Base-by-base conservation (phyloP, 2,329 filamentous ascomycete genomes). In the Fonsecaea pedrosoi region DNA sequence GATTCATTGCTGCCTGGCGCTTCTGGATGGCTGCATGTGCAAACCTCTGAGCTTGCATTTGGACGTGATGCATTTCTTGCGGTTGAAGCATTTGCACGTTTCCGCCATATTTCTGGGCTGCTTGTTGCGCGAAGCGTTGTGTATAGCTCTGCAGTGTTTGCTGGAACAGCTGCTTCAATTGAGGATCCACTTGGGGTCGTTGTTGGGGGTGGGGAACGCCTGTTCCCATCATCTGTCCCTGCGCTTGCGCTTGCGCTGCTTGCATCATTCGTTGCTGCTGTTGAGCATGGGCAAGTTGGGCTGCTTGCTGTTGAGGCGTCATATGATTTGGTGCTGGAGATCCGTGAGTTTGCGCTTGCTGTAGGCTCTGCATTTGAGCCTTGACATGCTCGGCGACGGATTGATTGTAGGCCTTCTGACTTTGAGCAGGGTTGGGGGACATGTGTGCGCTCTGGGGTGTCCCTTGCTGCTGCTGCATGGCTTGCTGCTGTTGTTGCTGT, bases 401-500 rank as follows among this genome's bases (percentile, higher is more conserved):
- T 30, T 71, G 64, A 18, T 72, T 68, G 60, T 71, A 70, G 13
- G 68, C 66, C 25, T 69, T 66, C 42, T 69, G 66, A 25, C 60
- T 63, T 34, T 67, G 68, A 54, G 15, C 70, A 3, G 76, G 72
- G 4, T 76, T 69, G 1, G 76, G 76, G 12, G 75, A 70, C 67
- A 69, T 69, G n/a, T 73, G 71, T 42, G 74, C 48, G 61, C 60
- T 57, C 54, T 54, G 71, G 70, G 73, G 25, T 74, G 71, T 53
- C 64, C 71, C 61, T 74, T 72, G 70, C 15, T 77, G 71, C 55
- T 54, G 61, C 56, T 70, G 71, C 65, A 77, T 75, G 4, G 69
- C 68, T 58, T 77, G 75, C 15, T 76, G 76, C 35, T 76, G 73
- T 25, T 72, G 71, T 58, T 65, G 64, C 54, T 59, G 64, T 50